Conservation (phyloP, 1,139 yeast species). For the Schizosaccharomyces versatilis region DNA sequence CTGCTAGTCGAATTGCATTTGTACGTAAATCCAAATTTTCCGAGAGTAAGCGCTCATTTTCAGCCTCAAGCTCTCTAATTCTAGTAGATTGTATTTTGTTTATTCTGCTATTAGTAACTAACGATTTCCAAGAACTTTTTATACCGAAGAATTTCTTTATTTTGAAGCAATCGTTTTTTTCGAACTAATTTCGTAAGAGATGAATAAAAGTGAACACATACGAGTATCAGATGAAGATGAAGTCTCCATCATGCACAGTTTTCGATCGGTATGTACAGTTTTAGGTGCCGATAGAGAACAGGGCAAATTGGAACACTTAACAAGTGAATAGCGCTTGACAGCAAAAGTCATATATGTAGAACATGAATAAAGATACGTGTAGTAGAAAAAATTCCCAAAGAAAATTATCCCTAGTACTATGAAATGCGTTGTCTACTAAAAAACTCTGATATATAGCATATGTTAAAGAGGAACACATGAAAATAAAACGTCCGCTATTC, state of each 20-base stretch:
- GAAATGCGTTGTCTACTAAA: no score
- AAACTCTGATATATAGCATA: no score
- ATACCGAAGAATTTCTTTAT: constrained; percentile 1
- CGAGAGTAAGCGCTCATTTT: neutral
- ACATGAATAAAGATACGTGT: no score
- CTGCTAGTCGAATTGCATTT: neutral
- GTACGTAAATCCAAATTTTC: neutral
- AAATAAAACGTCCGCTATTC: no score
- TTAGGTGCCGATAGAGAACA: no score
- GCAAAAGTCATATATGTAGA: no score
- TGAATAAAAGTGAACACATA: no score
- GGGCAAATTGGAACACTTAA: no score
- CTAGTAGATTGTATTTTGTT: neutral
- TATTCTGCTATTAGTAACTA: neutral
- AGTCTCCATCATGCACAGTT: neutral
- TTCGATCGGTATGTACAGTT: neutral
- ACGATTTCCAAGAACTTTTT: neutral
- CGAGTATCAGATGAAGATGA: neutral
- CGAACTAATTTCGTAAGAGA: neutral
- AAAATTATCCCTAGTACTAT: no score
- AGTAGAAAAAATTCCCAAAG: no score
- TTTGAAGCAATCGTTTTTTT: neutral
- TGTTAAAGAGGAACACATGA: no score
- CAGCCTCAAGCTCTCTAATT: neutral
- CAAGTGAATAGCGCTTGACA: no score